A percentile compares a stretch with the other conserved stretches of the same genome.
Evolutionary conservation across 176 grass and related monocot genomes (phyloP).

Genomic region (Lolium rigidum): DNA sequence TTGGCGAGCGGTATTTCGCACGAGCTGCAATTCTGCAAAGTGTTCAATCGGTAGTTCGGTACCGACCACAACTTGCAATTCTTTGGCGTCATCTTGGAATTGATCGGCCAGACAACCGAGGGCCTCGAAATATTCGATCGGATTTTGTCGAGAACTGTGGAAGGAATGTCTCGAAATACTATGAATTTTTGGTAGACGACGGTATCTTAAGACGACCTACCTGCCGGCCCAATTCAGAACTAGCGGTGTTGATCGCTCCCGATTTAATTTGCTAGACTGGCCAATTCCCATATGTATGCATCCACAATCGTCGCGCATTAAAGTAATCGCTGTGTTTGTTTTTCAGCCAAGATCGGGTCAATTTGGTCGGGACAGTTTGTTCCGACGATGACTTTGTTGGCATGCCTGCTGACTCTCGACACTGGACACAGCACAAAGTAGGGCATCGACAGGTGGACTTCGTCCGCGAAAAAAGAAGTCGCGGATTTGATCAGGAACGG

Average conservation of each 20-base stretch:
- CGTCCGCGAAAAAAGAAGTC: conserved; percentile 40
- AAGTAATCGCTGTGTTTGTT: background rate
- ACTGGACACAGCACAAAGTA: background rate
- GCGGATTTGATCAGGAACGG: conserved; percentile 20
- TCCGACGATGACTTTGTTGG: conserved; percentile 36
- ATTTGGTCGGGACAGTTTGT: background rate
- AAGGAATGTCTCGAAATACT: background rate
- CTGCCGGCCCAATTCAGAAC: conserved; percentile 3
- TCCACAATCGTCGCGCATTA: background rate
- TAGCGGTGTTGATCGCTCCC: background rate
- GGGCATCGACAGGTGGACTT: conserved; percentile 23
- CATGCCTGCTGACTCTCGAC: background rate
- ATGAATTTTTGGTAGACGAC: background rate
- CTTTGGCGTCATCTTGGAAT: background rate
- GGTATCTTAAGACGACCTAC: background rate
- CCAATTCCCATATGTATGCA: background rate
- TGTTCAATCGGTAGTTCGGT: background rate
- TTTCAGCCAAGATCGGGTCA: conserved; percentile 4
- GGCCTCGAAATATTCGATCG: background rate
- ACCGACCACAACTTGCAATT: conserved; percentile 8
- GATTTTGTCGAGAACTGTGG: background rate
- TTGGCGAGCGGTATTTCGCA: background rate
- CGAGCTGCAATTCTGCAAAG: background rate
- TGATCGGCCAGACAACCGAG: conserved; percentile 7
- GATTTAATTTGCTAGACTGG: background rate